Evolutionary conservation across 2,329 filamentous ascomycete genomes (phyloP).

Genomic region (Alternaria hordeiaustralica): DNA sequence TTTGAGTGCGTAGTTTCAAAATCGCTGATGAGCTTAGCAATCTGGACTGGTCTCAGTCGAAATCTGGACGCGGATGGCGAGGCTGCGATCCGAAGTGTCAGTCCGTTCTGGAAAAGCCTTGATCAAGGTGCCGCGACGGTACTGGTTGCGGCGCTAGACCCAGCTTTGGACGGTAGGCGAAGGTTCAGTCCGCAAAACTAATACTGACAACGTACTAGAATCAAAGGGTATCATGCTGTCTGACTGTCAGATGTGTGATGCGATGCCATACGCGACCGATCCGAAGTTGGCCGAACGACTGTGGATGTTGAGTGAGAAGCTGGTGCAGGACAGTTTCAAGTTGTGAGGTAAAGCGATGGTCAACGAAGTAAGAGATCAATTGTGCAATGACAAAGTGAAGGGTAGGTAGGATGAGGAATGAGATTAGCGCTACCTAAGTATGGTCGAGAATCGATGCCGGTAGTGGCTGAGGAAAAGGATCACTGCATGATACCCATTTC

Average conservation of each 20-base stretch:
- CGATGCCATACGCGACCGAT: conserved; percentile 36
- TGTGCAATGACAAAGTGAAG: neutral
- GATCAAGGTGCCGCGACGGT: conserved; percentile 42
- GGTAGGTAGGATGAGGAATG: neutral
- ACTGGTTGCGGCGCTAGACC: conserved; percentile 43
- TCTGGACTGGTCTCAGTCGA: conserved; percentile 37
- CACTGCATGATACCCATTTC: neutral
- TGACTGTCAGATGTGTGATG: conserved; percentile 36
- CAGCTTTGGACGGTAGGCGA: conserved; percentile 28
- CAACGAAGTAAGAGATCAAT: neutral
- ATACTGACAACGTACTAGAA: conserved; percentile 17
- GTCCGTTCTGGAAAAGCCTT: conserved; percentile 42
- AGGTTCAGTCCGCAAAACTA: neutral
- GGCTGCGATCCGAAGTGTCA: conserved; percentile 31
- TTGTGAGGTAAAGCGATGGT: neutral
- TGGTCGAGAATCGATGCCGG: neutral
- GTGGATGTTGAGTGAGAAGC: conserved; percentile 41
- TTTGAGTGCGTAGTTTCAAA: neutral
- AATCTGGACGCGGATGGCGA: conserved; percentile 38
- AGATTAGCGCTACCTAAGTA: neutral
- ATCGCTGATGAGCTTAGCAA: conserved; percentile 25
- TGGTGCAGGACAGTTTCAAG: conserved; percentile 32
- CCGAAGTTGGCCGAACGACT: conserved; percentile 32
- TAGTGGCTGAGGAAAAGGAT: neutral
- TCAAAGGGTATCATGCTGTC: conserved; percentile 32